phyloP scores from a whole-genome alignment of 208 protist genomes.

The Trichomonas vaginalis region DNA sequence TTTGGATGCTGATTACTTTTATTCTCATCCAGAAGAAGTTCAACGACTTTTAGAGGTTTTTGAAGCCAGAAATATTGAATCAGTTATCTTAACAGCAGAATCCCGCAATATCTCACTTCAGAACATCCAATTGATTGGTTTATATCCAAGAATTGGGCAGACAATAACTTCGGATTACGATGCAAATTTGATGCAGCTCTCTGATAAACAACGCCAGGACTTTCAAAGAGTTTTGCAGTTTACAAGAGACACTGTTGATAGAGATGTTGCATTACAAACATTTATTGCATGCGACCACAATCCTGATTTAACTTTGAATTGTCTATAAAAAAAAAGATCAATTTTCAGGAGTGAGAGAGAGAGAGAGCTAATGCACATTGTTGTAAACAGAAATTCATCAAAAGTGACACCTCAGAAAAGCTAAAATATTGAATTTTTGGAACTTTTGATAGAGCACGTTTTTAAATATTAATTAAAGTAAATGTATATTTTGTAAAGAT shows the following conservation, averaged over 20 bases:
- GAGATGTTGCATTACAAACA: not conserved
- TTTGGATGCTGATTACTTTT: not conserved
- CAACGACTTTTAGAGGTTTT: not conserved
- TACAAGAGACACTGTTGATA: not conserved
- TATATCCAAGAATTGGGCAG: not conserved
- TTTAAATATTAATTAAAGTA: no score
- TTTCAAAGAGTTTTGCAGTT: not conserved
- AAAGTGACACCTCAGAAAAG: no score
- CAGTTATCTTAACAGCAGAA: not conserved
- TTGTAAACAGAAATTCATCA: no score
- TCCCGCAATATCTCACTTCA: not conserved
- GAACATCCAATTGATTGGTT: not conserved
- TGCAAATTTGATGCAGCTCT: not conserved
- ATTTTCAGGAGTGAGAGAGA: no score
- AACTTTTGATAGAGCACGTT: no score
- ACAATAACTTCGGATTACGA: not conserved
- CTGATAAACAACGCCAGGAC: not conserved
- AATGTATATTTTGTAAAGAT: no score
- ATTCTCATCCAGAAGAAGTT: not conserved
- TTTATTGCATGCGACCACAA: not conserved
- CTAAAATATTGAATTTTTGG: no score
- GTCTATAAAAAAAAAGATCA: no score
- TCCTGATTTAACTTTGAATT: no score
- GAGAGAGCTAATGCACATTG: no score
- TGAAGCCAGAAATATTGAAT: not conserved